Conservation (phyloP, 2,329 filamentous ascomycete species). For the Alternaria sp. region DNA sequence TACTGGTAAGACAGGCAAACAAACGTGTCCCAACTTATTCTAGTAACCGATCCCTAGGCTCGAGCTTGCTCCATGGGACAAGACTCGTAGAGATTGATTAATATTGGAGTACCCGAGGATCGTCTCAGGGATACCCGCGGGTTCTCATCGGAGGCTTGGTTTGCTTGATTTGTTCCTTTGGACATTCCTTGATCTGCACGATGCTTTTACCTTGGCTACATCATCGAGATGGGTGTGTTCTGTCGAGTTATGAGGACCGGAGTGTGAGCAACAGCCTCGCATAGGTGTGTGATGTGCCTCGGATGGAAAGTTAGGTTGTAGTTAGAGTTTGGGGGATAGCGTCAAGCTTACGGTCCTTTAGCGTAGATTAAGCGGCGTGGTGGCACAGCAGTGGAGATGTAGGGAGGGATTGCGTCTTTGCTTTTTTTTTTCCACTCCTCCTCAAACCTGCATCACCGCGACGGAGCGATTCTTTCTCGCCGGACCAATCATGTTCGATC, state of each 20-base stretch:
- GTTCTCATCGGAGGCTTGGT: background rate
- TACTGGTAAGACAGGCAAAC: background rate
- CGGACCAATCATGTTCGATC: background rate
- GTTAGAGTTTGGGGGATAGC: conserved; percentile 7
- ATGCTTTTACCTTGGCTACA: background rate
- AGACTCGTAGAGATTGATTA: conserved; percentile 8
- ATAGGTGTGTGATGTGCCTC: conserved; percentile 1
- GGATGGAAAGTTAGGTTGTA: conserved; percentile 2
- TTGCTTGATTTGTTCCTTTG: background rate
- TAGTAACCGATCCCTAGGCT: background rate
- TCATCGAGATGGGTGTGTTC: background rate
- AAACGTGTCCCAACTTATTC: background rate
- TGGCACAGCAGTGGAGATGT: conserved; percentile 6
- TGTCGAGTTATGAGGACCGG: conserved; percentile 1
- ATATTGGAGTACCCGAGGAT: conserved; percentile 7
- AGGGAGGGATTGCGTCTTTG: background rate
- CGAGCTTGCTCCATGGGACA: conserved; percentile 1
- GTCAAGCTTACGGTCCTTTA: conserved; percentile 6
- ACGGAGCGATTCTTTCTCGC: conserved; percentile 3
- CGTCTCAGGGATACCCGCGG: conserved; percentile 2
- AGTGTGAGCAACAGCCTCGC: background rate
- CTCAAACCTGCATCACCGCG: background rate
- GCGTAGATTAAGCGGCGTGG: background rate
- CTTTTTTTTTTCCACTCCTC: background rate
- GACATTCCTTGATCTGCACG: background rate